Base-by-base conservation (phyloP, 805 yeast species). In the Hanseniaspora hatyaiensis region DNA sequence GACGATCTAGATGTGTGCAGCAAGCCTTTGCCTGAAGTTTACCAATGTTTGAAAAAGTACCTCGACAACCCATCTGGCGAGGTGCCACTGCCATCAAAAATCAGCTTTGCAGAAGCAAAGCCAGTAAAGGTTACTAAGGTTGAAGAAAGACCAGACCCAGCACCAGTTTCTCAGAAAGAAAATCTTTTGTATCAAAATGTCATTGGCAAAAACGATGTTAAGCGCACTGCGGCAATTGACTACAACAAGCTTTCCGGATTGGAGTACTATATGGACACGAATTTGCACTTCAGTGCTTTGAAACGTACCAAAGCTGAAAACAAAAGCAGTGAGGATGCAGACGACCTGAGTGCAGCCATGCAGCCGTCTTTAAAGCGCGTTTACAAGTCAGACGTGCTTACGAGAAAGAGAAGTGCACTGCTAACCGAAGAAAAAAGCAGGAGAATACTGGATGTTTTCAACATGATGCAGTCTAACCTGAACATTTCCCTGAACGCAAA, bases 401-500 rank as follows among this genome's bases (percentile, higher is more conserved):
- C 31, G 6, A 37, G 26, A 16, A 23, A 23, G 15, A 37, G 24
- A 37, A 23, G 30, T 24, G 18, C 19, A 16, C 22, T 37, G 8
- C 8, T 44, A 20, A 31, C 32, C 20, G 48, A 44, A 36, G 41
- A 62, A 52, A 62, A 69, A 8, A 64, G 64, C 29, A 56, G 55
- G 53, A 64, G 63, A 47, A 62, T 67, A 40, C 62, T 62, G 6
- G 74, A 57, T 59, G 69, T 58, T 49, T 68, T 66, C 47, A 64
- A 64, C 36, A 67, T 65, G 45, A 57, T 59, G 47, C 54, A 54
- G 37, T 52, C 52, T 28, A 53, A 53, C 23, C 23, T 43, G 9
- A 47, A 47, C 31, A 47, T 47, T 22, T 47, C 50, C 8, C 30
- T 47, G 20, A 47, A 47, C 16, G 58, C 52, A 23, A 62, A 56